Percentiles rank a stretch among this genome's conserved stretches.
Conservation (phyloP, 257 asterid genomes). For the Solanum sitiens region DNA sequence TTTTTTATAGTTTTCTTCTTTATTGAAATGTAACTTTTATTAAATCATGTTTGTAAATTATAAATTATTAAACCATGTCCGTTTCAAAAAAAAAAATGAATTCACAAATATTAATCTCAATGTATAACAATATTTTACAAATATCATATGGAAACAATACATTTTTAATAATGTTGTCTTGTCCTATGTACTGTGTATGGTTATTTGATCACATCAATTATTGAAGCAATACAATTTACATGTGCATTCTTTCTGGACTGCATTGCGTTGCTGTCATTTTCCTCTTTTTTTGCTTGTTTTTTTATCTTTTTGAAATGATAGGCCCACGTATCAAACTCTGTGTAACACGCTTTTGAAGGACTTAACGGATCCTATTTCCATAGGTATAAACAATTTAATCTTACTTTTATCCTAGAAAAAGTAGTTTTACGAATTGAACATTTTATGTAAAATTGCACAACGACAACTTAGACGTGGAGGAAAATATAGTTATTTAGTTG, state of each 20-base stretch:
- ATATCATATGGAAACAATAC: not conserved
- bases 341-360: not conserved
- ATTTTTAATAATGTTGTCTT: constrained; percentile 12
- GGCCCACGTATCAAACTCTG: not conserved
- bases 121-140: too few relatives aligned
- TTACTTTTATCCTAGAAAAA: not conserved
- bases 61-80: too few relatives aligned
- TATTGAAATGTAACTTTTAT: too few relatives aligned
- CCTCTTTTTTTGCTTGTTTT: not conserved
- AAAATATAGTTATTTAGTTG: not conserved
- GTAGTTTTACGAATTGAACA: not conserved
- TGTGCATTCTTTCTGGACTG: not conserved
- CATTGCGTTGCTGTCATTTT: not conserved
- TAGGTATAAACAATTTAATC: not conserved
- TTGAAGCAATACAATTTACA: constrained; percentile 11
- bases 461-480: not conserved
- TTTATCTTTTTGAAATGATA: not conserved
- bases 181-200: constrained; percentile 4
- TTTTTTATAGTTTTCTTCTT: too few relatives aligned
- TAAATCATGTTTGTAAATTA: too few relatives aligned
- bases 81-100: too few relatives aligned
- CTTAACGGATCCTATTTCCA: not conserved
- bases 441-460: not conserved
- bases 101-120: too few relatives aligned
- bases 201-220: constrained; percentile 14